Evolutionary conservation across 2,329 filamentous ascomycete genomes (phyloP).

Genomic region (Xylaria arbuscula): DNA sequence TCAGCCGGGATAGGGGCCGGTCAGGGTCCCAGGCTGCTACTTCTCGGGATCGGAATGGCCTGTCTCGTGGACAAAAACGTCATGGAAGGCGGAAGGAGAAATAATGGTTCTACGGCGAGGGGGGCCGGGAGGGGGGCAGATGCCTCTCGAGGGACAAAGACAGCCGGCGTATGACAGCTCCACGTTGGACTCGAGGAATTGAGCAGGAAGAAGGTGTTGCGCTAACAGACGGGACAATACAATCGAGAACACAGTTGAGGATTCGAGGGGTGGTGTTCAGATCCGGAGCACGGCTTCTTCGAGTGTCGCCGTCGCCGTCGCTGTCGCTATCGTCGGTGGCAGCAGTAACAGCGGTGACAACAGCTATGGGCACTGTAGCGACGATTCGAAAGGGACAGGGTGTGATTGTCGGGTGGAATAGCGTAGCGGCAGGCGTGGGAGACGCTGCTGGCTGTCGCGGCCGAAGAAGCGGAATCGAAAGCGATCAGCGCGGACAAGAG

Average conservation of each 20-base stretch:
- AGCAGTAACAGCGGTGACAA: neutral
- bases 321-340: neutral
- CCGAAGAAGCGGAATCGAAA: slow-evolving; percentile 28
- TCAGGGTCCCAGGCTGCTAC: slow-evolving; percentile 8
- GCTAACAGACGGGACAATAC: slow-evolving; percentile 7
- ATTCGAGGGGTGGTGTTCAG: neutral
- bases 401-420: slow-evolving; percentile 8
- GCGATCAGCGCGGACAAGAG: slow-evolving; percentile 27
- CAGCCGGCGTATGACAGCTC: neutral
- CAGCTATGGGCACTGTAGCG: neutral
- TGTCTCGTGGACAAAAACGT: slow-evolving; percentile 34
- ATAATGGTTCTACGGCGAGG: slow-evolving; percentile 29
- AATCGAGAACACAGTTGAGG: slow-evolving; percentile 1
- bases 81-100: slow-evolving; percentile 37
- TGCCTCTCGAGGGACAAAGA: slow-evolving; percentile 4
- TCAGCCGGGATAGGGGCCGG: slow-evolving; percentile 3
- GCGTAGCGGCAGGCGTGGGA: slow-evolving; percentile 9
- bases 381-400: slow-evolving; percentile 1
- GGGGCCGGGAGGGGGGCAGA: slow-evolving; percentile 1
- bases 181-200: neutral
- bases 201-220: slow-evolving; percentile 3
- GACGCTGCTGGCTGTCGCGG: slow-evolving; percentile 7
- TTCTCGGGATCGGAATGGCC: slow-evolving; percentile 17
- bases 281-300: neutral
- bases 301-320: neutral